Percentiles rank a stretch among this genome's conserved stretches.
These are phyloP conservation scores for Thielaviopsis punctulata DNA, from an alignment of 2,329 filamentous ascomycete genomes.

Conservation along the genomic window DNA sequence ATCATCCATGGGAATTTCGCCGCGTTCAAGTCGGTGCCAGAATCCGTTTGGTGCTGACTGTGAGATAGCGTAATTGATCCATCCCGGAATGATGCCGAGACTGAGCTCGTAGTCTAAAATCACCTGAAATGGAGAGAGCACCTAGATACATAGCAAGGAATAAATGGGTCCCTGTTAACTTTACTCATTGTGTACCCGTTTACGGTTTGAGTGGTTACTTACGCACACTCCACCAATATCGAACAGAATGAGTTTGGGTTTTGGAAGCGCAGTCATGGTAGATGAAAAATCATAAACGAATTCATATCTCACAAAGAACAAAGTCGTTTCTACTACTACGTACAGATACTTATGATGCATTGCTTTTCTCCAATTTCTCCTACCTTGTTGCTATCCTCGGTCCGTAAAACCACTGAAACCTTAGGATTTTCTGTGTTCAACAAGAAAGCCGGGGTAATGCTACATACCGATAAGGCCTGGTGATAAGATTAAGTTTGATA, in stretches of 20 bases:
- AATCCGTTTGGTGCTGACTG: conserved; percentile 58
- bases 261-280: neutral
- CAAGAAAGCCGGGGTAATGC: neutral
- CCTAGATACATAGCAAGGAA: conserved; percentile 34
- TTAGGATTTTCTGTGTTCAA: too few species aligned
- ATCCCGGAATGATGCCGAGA: conserved; percentile 64
- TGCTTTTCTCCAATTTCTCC: too few species aligned
- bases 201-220: conserved; percentile 27
- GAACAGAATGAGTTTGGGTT: conserved; percentile 65
- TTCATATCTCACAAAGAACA: too few species aligned
- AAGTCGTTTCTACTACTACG: too few species aligned
- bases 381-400: too few species aligned
- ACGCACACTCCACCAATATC: conserved; percentile 96
- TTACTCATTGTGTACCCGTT: neutral
- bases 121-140: conserved; percentile 77
- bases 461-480: conserved; percentile 3
- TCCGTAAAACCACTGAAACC: too few species aligned
- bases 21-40: conserved; percentile 80
- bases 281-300: too few species aligned
- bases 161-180: conserved; percentile 12
- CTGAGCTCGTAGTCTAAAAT: conserved; percentile 79
- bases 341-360: too few species aligned
- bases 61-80: conserved; percentile 82
- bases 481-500: conserved; percentile 4
- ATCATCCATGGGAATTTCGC: conserved; percentile 58